Conservation (phyloP, 352 stramenopile genomes). For the Pythium periplocum region DNA sequence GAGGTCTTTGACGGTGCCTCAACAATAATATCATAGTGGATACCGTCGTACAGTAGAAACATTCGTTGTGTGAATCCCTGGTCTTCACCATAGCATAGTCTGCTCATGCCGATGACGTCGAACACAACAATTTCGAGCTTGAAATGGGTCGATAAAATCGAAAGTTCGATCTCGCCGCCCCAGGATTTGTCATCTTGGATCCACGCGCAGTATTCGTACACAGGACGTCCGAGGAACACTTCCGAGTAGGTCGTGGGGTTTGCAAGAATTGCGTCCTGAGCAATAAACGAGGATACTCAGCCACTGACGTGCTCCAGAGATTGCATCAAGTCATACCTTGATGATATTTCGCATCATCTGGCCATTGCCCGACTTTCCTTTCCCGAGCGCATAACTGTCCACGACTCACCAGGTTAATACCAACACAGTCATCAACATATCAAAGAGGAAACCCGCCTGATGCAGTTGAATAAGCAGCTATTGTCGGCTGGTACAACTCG, state of each 20-base stretch:
- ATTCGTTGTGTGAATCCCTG: conserved; percentile 78
- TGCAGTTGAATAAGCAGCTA: conserved; percentile 85
- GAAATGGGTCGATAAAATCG: conserved; percentile 73
- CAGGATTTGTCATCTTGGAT: conserved; percentile 80
- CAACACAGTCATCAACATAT: background rate
- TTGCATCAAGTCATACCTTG: conserved; percentile 16
- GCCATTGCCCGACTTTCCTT: conserved; percentile 52
- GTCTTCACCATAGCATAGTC: conserved; percentile 77
- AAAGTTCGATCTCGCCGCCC: conserved; percentile 85
- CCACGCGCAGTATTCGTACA: conserved; percentile 82
- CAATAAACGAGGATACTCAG: background rate
- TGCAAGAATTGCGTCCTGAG: conserved; percentile 52
- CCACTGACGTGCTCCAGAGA: too few relatives aligned
- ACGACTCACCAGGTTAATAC: background rate
- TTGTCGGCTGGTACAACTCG: conserved; percentile 81
- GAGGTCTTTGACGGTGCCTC: conserved; percentile 43
- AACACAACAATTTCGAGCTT: conserved; percentile 84
- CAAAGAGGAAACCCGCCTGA: conserved; percentile 33
- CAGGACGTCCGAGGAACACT: conserved; percentile 68
- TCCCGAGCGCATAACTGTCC: conserved; percentile 54
- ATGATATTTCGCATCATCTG: conserved; percentile 64
- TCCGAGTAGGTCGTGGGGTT: conserved; percentile 62
- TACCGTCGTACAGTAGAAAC: conserved; percentile 83
- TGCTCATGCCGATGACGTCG: conserved; percentile 81
- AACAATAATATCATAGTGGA: conserved; percentile 82